phyloP scores from a whole-genome alignment of 768 basidiomycete species.

The Plicaturopsis crispa region DNA sequence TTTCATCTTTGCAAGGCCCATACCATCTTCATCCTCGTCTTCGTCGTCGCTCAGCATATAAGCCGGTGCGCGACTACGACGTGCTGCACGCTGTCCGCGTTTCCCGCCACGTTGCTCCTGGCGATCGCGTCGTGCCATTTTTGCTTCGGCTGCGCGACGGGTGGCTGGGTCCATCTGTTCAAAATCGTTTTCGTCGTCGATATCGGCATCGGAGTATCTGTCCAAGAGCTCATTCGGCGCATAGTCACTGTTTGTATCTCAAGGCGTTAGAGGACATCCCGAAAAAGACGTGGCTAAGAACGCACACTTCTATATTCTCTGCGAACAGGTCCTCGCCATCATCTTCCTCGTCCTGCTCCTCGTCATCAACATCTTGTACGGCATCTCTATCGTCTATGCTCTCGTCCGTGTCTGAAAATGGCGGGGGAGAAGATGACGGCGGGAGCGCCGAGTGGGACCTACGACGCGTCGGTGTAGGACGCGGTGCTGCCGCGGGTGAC shows the following conservation, averaged over 20 bases:
- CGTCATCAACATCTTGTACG: constrained; percentile 58
- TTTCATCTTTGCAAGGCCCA: constrained; percentile 66
- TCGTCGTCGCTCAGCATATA: constrained; percentile 84
- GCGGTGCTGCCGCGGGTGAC: constrained; percentile 40
- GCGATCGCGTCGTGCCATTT: constrained; percentile 86
- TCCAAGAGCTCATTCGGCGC: constrained; percentile 77
- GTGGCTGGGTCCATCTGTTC: constrained; percentile 61
- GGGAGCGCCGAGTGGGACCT: constrained; percentile 67
- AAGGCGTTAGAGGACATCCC: constrained; percentile 1
- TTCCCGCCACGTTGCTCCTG: constrained; percentile 51
- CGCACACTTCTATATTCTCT: constrained; percentile 64
- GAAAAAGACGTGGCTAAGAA: constrained; percentile 7
- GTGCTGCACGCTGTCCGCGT: constrained; percentile 66
- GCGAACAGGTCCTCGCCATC: constrained; percentile 93
- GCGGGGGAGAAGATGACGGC: constrained; percentile 80
- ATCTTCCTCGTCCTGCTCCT: constrained; percentile 60
- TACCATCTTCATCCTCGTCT: constrained; percentile 56
- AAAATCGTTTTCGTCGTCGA: constrained; percentile 75
- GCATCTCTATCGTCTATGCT: constrained; percentile 65
- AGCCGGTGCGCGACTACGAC: constrained; percentile 75
- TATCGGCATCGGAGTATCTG: constrained; percentile 76
- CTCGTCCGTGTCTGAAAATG: constrained; percentile 85
- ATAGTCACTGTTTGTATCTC: constrained; percentile 93
- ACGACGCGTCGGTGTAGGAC: constrained; percentile 38
- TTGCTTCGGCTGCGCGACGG: constrained; percentile 76